Evolutionary conservation across 495 filamentous ascomycete species (phyloP).

Genomic region (Durotheca rogersii): DNA sequence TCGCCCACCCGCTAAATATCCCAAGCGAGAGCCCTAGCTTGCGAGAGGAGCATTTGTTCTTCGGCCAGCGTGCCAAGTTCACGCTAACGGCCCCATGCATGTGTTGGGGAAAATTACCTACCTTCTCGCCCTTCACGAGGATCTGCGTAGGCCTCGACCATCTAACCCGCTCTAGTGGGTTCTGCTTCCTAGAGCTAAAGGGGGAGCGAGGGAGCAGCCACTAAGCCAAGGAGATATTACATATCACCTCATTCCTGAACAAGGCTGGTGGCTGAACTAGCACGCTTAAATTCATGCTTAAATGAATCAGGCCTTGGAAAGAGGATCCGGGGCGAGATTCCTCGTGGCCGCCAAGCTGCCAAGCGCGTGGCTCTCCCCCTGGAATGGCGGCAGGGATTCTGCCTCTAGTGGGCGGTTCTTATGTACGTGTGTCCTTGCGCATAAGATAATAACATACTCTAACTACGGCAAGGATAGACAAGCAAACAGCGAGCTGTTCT

Average conservation of each 20-base stretch:
- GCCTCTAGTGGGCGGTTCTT: too few relatives aligned
- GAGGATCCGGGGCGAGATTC: conserved; percentile 30
- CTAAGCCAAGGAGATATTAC: conserved; percentile 10
- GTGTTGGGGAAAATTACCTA: conserved; percentile 5
- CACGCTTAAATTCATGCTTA: conserved; percentile 55
- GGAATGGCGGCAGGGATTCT: conserved; percentile 14
- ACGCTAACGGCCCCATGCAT: conserved; percentile 7
- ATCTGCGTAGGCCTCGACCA: conserved; percentile 12
- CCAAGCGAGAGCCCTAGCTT: too few relatives aligned
- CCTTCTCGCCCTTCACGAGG: conserved; percentile 1
- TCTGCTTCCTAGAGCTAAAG: neutral
- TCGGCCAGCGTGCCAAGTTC: conserved; percentile 15
- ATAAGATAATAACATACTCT: too few relatives aligned
- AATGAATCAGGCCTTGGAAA: conserved; percentile 39
- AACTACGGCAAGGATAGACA: too few relatives aligned
- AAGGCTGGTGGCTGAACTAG: conserved; percentile 11
- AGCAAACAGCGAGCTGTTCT: too few relatives aligned
- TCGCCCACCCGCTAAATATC: too few relatives aligned
- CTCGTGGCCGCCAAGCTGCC: conserved; percentile 38
- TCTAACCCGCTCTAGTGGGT: conserved; percentile 17
- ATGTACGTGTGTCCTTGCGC: conserved; percentile 2
- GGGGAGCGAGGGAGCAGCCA: neutral
- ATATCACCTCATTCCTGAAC: conserved; percentile 9
- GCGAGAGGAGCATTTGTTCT: neutral
- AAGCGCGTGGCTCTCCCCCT: conserved; percentile 21